A percentile compares a stretch with the other conserved stretches of the same genome.
Evolutionary conservation across 495 filamentous ascomycete genomes (phyloP).

Genomic region (Aspergillus diversus): DNA sequence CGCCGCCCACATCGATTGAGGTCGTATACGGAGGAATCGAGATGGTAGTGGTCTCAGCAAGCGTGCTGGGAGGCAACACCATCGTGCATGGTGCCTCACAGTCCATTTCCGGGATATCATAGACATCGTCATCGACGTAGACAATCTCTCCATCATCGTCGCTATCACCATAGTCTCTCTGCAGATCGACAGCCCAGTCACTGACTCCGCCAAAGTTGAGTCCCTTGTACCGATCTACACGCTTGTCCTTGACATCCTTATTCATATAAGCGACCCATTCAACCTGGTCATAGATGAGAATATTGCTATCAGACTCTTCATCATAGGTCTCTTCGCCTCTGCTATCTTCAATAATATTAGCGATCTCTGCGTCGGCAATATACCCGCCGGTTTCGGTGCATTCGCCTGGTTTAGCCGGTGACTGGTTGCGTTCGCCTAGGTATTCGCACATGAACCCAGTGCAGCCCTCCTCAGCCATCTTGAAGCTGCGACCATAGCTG

Average conservation of each 20-base stretch:
- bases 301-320: conserved; percentile 30
- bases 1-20: not conserved
- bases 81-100: not conserved
- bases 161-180: not conserved
- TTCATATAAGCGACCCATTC: conserved; percentile 49
- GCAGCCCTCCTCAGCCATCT: conserved; percentile 19
- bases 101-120: conserved; percentile 1
- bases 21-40: not conserved
- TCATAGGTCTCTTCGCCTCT: conserved; percentile 11
- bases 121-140: conserved; percentile 5
- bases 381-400: conserved; percentile 28
- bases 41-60: conserved; percentile 1
- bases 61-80: not conserved
- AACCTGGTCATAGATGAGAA: conserved; percentile 36
- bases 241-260: conserved; percentile 26
- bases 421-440: conserved; percentile 12
- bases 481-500: conserved; percentile 30
- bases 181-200: conserved; percentile 46
- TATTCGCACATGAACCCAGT: conserved; percentile 1
- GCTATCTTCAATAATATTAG: conserved; percentile 2
- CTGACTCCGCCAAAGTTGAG: conserved; percentile 35
- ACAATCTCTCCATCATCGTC: conserved; percentile 2
- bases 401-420: not conserved
- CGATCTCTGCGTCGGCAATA: conserved; percentile 27
- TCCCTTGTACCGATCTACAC: conserved; percentile 22